Evolutionary conservation across 2,329 filamentous ascomycete genomes (phyloP).

Genomic region (Diaporthe nobilis): DNA sequence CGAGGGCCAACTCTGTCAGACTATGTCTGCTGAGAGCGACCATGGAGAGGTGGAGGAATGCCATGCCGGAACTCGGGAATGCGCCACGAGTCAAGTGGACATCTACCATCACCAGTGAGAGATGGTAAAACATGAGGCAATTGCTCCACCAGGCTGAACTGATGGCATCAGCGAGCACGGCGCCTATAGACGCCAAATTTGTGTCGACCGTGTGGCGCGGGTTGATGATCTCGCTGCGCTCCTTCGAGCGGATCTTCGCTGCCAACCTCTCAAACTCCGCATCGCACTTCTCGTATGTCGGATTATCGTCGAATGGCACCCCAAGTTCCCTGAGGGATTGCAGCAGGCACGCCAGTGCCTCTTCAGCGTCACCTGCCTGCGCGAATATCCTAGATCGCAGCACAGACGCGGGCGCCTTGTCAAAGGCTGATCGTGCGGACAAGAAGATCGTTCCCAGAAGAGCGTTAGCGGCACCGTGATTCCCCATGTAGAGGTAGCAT

Average conservation of each 20-base stretch:
- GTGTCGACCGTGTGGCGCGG: conserved; percentile 62
- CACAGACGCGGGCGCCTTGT: conserved; percentile 88
- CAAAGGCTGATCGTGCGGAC: conserved; percentile 78
- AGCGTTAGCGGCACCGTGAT: conserved; percentile 75
- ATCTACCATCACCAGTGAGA: conserved; percentile 76
- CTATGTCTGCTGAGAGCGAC: conserved; percentile 79
- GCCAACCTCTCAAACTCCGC: conserved; percentile 76
- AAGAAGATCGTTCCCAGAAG: conserved; percentile 79
- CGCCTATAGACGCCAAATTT: conserved; percentile 74
- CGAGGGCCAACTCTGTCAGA: conserved; percentile 76
- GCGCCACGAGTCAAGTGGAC: conserved; percentile 74
- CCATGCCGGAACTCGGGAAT: conserved; percentile 78
- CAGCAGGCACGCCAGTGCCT: conserved; percentile 79
- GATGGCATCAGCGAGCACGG: conserved; percentile 78
- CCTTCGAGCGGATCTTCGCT: conserved; percentile 71
- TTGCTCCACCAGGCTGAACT: conserved; percentile 83
- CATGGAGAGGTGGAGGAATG: conserved; percentile 77
- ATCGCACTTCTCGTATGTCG: conserved; percentile 84
- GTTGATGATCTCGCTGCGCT: conserved; percentile 61
- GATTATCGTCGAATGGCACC: conserved; percentile 74
- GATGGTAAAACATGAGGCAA: conserved; percentile 79
- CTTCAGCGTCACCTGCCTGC: conserved; percentile 78
- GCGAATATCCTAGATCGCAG: conserved; percentile 85
- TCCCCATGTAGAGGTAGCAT: conserved; percentile 80
- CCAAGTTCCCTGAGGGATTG: conserved; percentile 80